Evolutionary conservation across 2,329 filamentous ascomycete genomes (phyloP).

Genomic region (Alternaria arborescens): DNA sequence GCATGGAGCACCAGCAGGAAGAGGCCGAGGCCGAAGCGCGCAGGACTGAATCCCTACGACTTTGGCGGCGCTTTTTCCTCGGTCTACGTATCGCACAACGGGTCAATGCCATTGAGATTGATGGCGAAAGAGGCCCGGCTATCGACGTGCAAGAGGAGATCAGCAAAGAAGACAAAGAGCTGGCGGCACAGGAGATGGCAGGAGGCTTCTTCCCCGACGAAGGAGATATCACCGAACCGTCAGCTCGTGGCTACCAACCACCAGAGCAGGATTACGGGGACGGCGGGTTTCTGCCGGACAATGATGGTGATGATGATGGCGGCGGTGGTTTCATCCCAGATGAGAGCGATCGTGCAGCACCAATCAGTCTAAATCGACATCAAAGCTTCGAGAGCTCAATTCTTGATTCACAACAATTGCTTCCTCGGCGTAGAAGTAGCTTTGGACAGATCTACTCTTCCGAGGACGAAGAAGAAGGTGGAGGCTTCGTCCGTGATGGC

Average conservation of each 20-base stretch:
- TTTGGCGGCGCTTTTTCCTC: constrained; percentile 68
- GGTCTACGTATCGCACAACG: constrained; percentile 75
- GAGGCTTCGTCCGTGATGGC: constrained; percentile 31
- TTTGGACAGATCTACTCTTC: constrained; percentile 35
- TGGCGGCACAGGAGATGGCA: constrained; percentile 41
- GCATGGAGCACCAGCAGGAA: constrained; percentile 71
- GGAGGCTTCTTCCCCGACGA: constrained; percentile 59
- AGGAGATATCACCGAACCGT: constrained; percentile 51
- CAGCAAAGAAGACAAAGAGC: constrained; percentile 36
- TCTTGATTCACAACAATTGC: constrained; percentile 39
- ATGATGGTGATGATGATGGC: constrained; percentile 7
- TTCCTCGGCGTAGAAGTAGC: constrained; percentile 32
- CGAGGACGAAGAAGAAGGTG: constrained; percentile 28
- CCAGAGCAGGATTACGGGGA: constrained; percentile 22
- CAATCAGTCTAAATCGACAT: constrained; percentile 37
- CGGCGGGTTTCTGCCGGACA: constrained; percentile 27
- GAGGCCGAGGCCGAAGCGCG: constrained; percentile 68
- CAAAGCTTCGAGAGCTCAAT: constrained; percentile 47
- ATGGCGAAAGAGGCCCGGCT: constrained; percentile 39
- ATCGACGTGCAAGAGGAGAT: constrained; percentile 45
- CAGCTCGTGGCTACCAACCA: constrained; percentile 23
- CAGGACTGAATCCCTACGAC: constrained; percentile 58
- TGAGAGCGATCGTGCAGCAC: constrained; percentile 15
- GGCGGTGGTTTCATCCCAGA: constrained; percentile 34
- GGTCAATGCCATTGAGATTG: constrained; percentile 65